These are phyloP conservation scores for Mucor circinelloides DNA, from an alignment of 371 early-diverging fungal species.

Conservation along the genomic window DNA sequence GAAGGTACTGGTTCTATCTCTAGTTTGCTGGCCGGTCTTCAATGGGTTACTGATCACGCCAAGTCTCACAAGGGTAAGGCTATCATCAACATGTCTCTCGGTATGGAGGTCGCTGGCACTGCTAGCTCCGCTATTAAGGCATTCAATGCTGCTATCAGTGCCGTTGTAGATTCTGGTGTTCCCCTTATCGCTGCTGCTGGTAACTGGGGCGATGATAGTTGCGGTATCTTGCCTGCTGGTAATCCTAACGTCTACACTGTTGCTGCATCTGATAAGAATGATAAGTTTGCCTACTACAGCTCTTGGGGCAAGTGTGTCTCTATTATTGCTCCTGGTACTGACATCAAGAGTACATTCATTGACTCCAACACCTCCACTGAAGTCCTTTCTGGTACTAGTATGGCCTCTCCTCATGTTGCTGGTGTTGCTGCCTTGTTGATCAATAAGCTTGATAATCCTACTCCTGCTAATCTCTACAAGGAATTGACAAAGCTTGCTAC, in stretches of 20 bases:
- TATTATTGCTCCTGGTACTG: slow-evolving; percentile 60
- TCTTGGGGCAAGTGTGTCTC: slow-evolving; percentile 65
- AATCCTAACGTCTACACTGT: slow-evolving; percentile 67
- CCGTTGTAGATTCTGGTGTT: slow-evolving; percentile 51
- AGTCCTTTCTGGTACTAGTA: slow-evolving; percentile 77
- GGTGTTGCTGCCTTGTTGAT: slow-evolving; percentile 69
- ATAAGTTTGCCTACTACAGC: slow-evolving; percentile 51
- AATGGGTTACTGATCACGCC: slow-evolving; percentile 59
- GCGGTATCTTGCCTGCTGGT: slow-evolving; percentile 69
- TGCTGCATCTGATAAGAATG: slow-evolving; percentile 59
- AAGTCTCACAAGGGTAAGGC: slow-evolving; percentile 34
- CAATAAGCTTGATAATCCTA: slow-evolving; percentile 12
- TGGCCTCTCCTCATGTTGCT: slow-evolving; percentile 81
- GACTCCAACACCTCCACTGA: slow-evolving; percentile 34
- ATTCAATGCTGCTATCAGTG: slow-evolving; percentile 45
- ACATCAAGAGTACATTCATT: slow-evolving; percentile 45
- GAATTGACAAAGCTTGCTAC: slow-evolving; percentile 25
- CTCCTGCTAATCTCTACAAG: slow-evolving; percentile 34
- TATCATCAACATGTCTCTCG: slow-evolving; percentile 66
- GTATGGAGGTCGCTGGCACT: slow-evolving; percentile 27
- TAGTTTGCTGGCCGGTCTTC: slow-evolving; percentile 72
- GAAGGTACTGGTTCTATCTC: slow-evolving; percentile 69
- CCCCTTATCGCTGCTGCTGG: slow-evolving; percentile 81
- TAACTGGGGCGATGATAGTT: slow-evolving; percentile 65
- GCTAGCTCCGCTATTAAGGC: slow-evolving; percentile 16